Percentiles rank a stretch among this genome's conserved stretches.
phyloP scores from a whole-genome alignment of 352 stramenopile genomes.

The Pythium volutum region DNA sequence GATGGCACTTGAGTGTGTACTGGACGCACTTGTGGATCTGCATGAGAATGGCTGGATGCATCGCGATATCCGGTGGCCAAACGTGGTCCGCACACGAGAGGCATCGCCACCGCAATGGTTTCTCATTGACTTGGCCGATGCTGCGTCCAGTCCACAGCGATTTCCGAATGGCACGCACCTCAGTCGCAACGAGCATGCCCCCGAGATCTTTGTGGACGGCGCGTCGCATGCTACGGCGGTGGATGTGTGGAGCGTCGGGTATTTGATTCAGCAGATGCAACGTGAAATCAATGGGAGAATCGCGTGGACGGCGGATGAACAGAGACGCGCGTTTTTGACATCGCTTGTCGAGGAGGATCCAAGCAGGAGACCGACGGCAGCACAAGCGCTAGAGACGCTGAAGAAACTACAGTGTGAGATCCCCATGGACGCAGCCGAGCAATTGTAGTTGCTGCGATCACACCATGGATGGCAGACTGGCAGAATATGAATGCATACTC shows the following conservation, averaged over 20 bases:
- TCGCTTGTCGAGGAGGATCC: background rate
- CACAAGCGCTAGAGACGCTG: background rate
- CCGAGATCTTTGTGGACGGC: conserved; percentile 9
- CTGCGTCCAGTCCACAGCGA: conserved; percentile 1
- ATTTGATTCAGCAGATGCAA: conserved; percentile 1
- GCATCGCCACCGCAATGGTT: background rate
- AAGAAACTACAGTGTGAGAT: background rate
- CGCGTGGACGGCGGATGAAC: background rate
- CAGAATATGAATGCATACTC: too few species aligned
- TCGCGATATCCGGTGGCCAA: conserved; percentile 15
- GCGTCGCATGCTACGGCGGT: conserved; percentile 11
- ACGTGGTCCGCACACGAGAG: background rate
- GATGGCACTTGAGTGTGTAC: conserved; percentile 1
- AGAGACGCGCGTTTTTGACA: background rate
- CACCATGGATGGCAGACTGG: too few species aligned
- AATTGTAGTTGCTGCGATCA: too few species aligned
- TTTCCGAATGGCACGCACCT: background rate
- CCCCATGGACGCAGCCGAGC: too few species aligned
- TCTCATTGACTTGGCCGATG: conserved; percentile 11
- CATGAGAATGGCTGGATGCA: conserved; percentile 5
- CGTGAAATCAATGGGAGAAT: too few species aligned
- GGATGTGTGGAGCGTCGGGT: conserved; percentile 11
- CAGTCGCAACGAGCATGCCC: conserved; percentile 1
- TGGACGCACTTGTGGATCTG: conserved; percentile 1
- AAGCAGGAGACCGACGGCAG: background rate